These are phyloP conservation scores for Trifolium pratense DNA, from an alignment of 306 rosid genomes.

Conservation along the genomic window DNA sequence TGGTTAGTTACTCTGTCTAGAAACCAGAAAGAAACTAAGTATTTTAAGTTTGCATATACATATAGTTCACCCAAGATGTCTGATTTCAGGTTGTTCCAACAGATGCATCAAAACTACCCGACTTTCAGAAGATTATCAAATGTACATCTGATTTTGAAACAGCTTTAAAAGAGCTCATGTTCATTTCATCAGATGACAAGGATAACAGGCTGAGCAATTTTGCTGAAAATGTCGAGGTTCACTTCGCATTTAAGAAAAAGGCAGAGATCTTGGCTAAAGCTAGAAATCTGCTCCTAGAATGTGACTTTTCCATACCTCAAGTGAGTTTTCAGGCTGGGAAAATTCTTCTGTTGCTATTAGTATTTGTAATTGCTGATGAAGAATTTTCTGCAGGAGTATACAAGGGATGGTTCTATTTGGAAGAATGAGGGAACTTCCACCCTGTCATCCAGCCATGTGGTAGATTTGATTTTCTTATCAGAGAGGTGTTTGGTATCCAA, in stretches of 20 bases:
- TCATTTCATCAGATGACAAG: slow-evolving; percentile 73
- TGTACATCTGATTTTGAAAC: slow-evolving; percentile 73
- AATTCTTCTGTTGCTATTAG: slow-evolving; percentile 34
- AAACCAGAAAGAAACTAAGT: slow-evolving; percentile 11
- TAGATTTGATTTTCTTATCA: slow-evolving; percentile 78
- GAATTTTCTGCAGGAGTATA: slow-evolving; percentile 58
- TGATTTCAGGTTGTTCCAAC: slow-evolving; percentile 89
- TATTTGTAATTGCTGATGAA: slow-evolving; percentile 39
- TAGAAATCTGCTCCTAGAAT: slow-evolving; percentile 75
- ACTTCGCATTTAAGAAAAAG: slow-evolving; percentile 89
- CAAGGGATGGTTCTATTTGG: slow-evolving; percentile 53
- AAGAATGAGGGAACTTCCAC: slow-evolving; percentile 50
- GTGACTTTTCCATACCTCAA: slow-evolving; percentile 79
- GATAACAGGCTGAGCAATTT: slow-evolving; percentile 74
- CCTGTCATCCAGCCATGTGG: slow-evolving; percentile 61
- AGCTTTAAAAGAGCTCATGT: slow-evolving; percentile 69
- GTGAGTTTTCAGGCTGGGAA: slow-evolving; percentile 53
- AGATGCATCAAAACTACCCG: slow-evolving; percentile 93
- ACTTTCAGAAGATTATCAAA: slow-evolving; percentile 78
- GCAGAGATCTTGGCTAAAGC: slow-evolving; percentile 85
- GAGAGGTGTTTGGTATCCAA: slow-evolving; percentile 84
- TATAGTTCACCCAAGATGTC: slow-evolving; percentile 34
- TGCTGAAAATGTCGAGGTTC: slow-evolving; percentile 96
- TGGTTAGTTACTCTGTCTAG: slow-evolving; percentile 31
- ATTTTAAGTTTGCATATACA: slow-evolving; percentile 26